These are phyloP conservation scores for Canavalia gladiata DNA, from an alignment of 306 rosid genomes.

Conservation along the genomic window DNA sequence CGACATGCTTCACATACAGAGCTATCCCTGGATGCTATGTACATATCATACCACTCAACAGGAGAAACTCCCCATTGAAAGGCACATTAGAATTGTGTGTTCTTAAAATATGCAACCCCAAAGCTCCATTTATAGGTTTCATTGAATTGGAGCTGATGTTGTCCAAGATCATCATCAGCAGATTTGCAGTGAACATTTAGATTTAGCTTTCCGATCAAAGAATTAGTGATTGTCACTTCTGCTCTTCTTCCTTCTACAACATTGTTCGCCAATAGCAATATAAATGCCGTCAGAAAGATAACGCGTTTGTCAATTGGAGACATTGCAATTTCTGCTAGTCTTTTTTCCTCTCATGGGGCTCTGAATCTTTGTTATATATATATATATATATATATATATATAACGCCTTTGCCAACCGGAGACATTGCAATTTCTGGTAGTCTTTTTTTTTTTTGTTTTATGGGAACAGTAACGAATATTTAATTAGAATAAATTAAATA, in stretches of 20 bases:
- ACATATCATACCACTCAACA: not conserved
- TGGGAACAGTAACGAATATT: too few relatives aligned
- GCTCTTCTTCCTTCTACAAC: not conserved
- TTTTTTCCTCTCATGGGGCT: too few relatives aligned
- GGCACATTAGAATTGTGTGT: not conserved
- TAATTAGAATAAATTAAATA: too few relatives aligned
- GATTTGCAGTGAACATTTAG: not conserved
- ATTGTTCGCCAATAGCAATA: not conserved
- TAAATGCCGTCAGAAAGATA: not conserved
- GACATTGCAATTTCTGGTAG: too few relatives aligned
- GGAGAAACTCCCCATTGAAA: not conserved
- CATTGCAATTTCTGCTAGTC: not conserved
- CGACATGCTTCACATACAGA: rapidly evolving
- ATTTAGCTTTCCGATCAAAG: not conserved
- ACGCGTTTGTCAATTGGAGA: not conserved
- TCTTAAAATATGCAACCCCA: rapidly evolving
- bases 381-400: too few relatives aligned
- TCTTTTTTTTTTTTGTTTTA: too few relatives aligned
- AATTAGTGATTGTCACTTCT: not conserved
- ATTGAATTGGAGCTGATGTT: not conserved
- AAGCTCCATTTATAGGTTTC: not conserved
- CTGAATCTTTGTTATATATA: not conserved
- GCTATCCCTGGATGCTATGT: not conserved
- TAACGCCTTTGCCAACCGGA: too few relatives aligned
- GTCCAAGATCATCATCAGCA: not conserved